Evolutionary conservation across 768 basidiomycete species (phyloP), one percentile per base, ranked within the genome.

Genomic region (Lentinula guzmanii): DNA sequence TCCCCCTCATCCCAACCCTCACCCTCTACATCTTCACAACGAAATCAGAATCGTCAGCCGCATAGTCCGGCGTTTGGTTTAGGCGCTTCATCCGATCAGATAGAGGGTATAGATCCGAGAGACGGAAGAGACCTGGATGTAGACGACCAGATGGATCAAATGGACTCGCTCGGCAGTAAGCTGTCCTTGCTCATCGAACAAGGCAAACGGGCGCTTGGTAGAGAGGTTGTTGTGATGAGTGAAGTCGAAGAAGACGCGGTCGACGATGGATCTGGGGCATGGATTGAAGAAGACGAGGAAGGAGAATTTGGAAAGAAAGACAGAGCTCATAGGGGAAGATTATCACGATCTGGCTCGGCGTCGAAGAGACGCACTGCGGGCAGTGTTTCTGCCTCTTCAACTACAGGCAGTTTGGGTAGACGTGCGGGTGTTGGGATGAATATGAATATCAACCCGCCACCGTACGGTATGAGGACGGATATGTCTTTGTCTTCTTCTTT

Each of bases 91-190:
- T 60, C 55, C 35, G 33, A 52, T 48, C 53, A 51, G 31, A 52
- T 31, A 60, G 15, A 46, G 41, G 18, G 13, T 48, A 46, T 46
- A 28, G n/a, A 51, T 48, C 11, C 8, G 57, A 61, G 21, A 60
- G 34, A n/a, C 28, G 24, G 34, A 42, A 34, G 28, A 61, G 41
- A 15, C 18, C 66, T 28, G 21, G 35, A 18, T 33, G 13, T 39
- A 39, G 48, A 50, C 61, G 37, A 15, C 28, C 16, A 43, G 41
- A 42, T 43, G 63, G 34, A 57, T n/a, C 67, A 91, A 80, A 92
- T 93, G 88, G 89, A 91, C 65, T 91, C 89, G 89, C 88, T 93
- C 62, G 87, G 89, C 18, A 85, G 82, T 64, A 84, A 82, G 64
- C 80, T 94, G 34, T 72, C 82, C 31, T 74, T 74, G 62, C 82